Evolutionary conservation across 805 yeast species (phyloP).

Genomic region (Grigorovia yakushimaensis): DNA sequence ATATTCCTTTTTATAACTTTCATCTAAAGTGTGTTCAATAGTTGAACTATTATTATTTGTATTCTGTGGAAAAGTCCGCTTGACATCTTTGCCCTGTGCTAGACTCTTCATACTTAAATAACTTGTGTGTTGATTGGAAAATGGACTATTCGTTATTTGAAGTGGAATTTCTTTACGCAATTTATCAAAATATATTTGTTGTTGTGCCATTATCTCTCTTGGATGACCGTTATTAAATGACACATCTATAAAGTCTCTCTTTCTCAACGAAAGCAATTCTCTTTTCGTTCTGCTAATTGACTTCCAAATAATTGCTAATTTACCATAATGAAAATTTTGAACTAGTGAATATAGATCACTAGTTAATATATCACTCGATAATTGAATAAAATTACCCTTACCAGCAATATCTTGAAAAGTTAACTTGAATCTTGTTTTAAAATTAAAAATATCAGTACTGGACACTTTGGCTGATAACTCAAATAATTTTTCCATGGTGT

Average conservation of each 20-base stretch:
- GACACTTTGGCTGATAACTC: slow-evolving; percentile 38
- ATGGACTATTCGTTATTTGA: neutral
- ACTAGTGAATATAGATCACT: slow-evolving; percentile 29
- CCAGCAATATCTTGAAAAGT: slow-evolving; percentile 60
- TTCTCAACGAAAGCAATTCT: slow-evolving; percentile 6
- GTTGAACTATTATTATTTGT: neutral
- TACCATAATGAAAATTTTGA: slow-evolving; percentile 26
- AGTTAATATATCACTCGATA: slow-evolving; percentile 32
- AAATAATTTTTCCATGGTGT: slow-evolving; percentile 42
- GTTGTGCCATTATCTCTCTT: slow-evolving; percentile 9
- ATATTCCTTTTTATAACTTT: slow-evolving; percentile 18
- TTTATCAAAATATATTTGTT: slow-evolving; percentile 6
- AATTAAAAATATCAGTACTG: slow-evolving; percentile 37
- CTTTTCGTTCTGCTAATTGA: slow-evolving; percentile 39
- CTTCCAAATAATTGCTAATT: slow-evolving; percentile 37
- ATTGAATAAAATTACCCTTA: slow-evolving; percentile 27
- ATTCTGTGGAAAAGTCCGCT: neutral
- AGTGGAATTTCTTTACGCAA: neutral
- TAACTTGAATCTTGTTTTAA: slow-evolving; percentile 59
- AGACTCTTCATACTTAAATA: slow-evolving; percentile 1
- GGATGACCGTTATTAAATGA: slow-evolving; percentile 20
- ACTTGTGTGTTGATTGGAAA: neutral
- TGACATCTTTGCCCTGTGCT: neutral
- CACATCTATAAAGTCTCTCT: slow-evolving; percentile 11
- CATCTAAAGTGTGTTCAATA: neutral